phyloP scores from a whole-genome alignment of 2,329 filamentous ascomycete genomes.

The Fusarium equiseti region DNA sequence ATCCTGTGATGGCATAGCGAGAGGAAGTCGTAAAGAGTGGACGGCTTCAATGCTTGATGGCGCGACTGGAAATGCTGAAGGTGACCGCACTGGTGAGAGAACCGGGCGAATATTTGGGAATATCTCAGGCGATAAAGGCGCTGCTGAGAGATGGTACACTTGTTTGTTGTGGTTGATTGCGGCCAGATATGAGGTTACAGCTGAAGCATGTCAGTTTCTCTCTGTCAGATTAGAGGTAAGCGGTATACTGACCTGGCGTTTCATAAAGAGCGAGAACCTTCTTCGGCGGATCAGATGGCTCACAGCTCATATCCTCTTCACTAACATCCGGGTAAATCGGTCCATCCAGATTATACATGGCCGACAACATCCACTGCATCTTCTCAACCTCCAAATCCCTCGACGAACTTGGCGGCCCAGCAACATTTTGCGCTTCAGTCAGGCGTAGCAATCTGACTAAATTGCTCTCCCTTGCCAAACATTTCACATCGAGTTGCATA shows the following conservation, averaged over 20 bases:
- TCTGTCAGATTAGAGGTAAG: no score
- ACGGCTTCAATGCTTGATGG: slow-evolving; percentile 61
- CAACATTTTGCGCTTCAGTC: not conserved
- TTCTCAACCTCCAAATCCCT: slow-evolving; percentile 62
- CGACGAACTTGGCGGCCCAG: not conserved
- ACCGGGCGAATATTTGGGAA: slow-evolving; percentile 58
- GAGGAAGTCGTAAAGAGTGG: slow-evolving; percentile 67
- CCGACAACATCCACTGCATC: slow-evolving; percentile 71
- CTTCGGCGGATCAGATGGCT: slow-evolving; percentile 8
- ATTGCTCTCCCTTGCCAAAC: slow-evolving; percentile 17
- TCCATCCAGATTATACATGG: slow-evolving; percentile 60
- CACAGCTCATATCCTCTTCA: slow-evolving; percentile 44
- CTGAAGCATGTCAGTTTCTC: not conserved
- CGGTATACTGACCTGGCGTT: slow-evolving; percentile 5
- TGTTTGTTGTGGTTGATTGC: slow-evolving; percentile 29
- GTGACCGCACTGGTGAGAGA: slow-evolving; percentile 54
- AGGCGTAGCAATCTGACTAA: slow-evolving; percentile 19
- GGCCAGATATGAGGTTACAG: slow-evolving; percentile 30
- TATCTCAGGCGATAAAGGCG: slow-evolving; percentile 43
- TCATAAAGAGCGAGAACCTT: slow-evolving; percentile 34
- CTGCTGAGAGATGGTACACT: slow-evolving; percentile 31
- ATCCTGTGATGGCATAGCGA: slow-evolving; percentile 66
- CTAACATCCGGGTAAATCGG: not conserved
- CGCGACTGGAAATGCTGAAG: slow-evolving; percentile 54
- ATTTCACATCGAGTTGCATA: slow-evolving; percentile 22